Conservation (phyloP, 2,329 filamentous ascomycete genomes). For the Coniochaeta hoffmannii region DNA sequence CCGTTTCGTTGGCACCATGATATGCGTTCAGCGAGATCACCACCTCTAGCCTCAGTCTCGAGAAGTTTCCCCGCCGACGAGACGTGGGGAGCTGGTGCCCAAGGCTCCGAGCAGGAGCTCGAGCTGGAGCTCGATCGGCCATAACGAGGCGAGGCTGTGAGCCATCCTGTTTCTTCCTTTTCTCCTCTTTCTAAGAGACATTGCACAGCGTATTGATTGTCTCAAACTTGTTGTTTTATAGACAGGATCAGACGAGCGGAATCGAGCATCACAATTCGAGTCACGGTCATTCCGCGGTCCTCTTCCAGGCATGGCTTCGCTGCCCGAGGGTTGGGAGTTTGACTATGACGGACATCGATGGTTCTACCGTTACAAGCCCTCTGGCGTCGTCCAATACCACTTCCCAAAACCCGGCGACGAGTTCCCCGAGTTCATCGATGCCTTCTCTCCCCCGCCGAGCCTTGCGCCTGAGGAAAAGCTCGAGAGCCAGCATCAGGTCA, state of each 20-base stretch:
- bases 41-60: background rate
- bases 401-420: conserved; percentile 52
- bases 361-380: conserved; percentile 50
- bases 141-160: background rate
- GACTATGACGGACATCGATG: conserved; percentile 51
- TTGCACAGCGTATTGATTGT: background rate
- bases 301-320: conserved; percentile 25
- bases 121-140: background rate
- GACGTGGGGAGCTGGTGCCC: background rate
- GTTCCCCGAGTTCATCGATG: conserved; percentile 43
- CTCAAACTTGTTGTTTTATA: background rate
- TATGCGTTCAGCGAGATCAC: background rate
- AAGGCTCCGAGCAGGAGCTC: background rate
- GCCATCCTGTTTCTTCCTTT: background rate
- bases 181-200: background rate
- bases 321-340: conserved; percentile 48
- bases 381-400: conserved; percentile 46
- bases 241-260: background rate
- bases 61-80: background rate
- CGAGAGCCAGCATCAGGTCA: conserved; percentile 43
- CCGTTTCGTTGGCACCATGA: background rate
- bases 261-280: background rate
- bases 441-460: conserved; percentile 24
- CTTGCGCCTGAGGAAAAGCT: conserved; percentile 46
- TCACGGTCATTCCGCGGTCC: background rate